Conservation (phyloP, 768 basidiomycete genomes). For the Leccinum uliginosum region DNA sequence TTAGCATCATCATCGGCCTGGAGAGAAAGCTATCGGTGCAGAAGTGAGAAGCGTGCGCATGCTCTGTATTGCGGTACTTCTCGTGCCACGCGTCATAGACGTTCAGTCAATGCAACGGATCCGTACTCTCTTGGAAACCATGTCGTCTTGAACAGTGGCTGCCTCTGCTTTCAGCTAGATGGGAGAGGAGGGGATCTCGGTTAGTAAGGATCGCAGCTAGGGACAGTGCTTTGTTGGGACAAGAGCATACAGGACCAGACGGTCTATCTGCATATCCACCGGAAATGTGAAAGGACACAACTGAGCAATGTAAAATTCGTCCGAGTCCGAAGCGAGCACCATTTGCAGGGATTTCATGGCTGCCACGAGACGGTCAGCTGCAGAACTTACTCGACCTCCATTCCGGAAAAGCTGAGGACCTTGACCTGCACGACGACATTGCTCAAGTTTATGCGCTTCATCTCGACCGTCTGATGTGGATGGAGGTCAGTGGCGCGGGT, state of each 20-base stretch:
- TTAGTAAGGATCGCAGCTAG: constrained; percentile 89
- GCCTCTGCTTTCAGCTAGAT: constrained; percentile 73
- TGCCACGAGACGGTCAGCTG: constrained; percentile 66
- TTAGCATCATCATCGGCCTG: constrained; percentile 76
- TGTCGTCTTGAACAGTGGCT: constrained; percentile 63
- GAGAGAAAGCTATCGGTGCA: constrained; percentile 83
- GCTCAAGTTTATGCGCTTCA: constrained; percentile 86
- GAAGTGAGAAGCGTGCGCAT: constrained; percentile 65
- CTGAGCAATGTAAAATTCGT: constrained; percentile 84
- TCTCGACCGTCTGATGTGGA: constrained; percentile 88
- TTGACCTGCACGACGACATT: constrained; percentile 97
- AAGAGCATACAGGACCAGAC: constrained; percentile 85
- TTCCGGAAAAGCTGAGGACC: constrained; percentile 81
- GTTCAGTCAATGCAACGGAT: constrained; percentile 71
- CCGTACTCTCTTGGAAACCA: constrained; percentile 79
- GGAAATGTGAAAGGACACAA: constrained; percentile 80
- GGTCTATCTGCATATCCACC: constrained; percentile 85
- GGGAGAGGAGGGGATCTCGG: constrained; percentile 86
- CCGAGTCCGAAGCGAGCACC: constrained; percentile 80
- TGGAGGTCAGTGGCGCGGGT: constrained; percentile 56
- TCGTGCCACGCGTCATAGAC: constrained; percentile 84
- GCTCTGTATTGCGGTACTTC: constrained; percentile 63
- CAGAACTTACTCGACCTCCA: constrained; percentile 87
- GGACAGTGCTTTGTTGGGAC: constrained; percentile 80
- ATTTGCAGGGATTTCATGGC: constrained; percentile 77